These are phyloP conservation scores for Lachancea meyersii DNA, from an alignment of 805 yeast genomes.

Conservation along the genomic window DNA sequence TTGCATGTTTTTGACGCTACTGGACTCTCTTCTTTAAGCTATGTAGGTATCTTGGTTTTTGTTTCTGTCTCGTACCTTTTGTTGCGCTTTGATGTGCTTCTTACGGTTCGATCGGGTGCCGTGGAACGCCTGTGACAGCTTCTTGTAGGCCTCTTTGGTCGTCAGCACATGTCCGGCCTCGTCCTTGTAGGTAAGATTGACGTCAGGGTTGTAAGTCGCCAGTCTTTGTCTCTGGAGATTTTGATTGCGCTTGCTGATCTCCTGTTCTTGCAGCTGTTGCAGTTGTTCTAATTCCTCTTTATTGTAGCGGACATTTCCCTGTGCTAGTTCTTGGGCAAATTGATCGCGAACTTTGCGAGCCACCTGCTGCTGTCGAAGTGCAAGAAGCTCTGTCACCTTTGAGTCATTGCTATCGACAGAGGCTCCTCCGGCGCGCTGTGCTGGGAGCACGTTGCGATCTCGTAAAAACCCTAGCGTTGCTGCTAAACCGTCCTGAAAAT, in stretches of 20 bases:
- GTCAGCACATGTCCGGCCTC: slow-evolving; percentile 52
- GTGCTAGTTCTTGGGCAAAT: slow-evolving; percentile 15
- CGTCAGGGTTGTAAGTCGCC: slow-evolving; percentile 38
- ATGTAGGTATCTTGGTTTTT: slow-evolving; percentile 28
- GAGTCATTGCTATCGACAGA: neutral
- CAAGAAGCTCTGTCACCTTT: slow-evolving; percentile 2
- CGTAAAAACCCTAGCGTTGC: slow-evolving; percentile 24
- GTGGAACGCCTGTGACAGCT: slow-evolving; percentile 71
- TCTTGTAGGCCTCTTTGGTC: slow-evolving; percentile 70
- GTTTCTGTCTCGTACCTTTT: slow-evolving; percentile 21
- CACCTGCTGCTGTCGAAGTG: slow-evolving; percentile 10
- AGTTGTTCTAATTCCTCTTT: slow-evolving; percentile 28
- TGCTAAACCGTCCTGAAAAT: slow-evolving; percentile 29
- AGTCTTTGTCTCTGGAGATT: slow-evolving; percentile 30
- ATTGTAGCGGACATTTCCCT: slow-evolving; percentile 21
- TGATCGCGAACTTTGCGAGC: slow-evolving; percentile 12
- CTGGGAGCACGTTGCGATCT: slow-evolving; percentile 12
- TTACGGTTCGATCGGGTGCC: slow-evolving; percentile 39
- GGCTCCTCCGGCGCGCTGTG: neutral
- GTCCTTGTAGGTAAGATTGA: slow-evolving; percentile 53
- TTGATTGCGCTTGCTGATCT: slow-evolving; percentile 23
- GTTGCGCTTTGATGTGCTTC: slow-evolving; percentile 21
- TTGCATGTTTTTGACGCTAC: too few species aligned
- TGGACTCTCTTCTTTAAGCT: neutral
- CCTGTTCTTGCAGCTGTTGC: slow-evolving; percentile 20